Evolutionary conservation across 2,329 filamentous ascomycete species (phyloP), one percentile per base, ranked within the genome.

Genomic region (Tolypocladium sp.): DNA sequence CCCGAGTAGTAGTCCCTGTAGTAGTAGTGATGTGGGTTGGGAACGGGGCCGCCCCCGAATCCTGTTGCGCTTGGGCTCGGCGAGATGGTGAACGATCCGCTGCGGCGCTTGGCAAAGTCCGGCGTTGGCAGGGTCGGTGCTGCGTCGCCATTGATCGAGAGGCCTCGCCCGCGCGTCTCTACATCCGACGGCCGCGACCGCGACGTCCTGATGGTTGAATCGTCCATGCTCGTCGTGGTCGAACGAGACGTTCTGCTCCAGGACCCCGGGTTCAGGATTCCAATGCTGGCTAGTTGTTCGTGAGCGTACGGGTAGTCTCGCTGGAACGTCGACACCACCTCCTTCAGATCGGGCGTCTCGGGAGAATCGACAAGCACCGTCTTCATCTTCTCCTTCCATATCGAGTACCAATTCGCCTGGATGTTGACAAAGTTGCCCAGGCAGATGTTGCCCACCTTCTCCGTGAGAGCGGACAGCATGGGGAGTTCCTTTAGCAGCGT

Each of bases 401-500:
- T 86, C 59, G 81, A 81, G 70, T 88, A 92, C 93, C 93, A 99
- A 55, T 84, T 81, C 22, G 85, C 82, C 73, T 97, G 92, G 53
- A 96, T 87, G 63, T 89, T 86, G 64, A 97, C 85, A 68, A 97
- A 91, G 67, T 91, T 92, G 59, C 83, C 84, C 51, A 96, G 80
- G 67, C 91, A 93, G 30, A 89, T 87, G 67, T 92, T 90, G 67
- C 94, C 91, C 62, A 97, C 79, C 66, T 87, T 89, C 62, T 91
- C 90, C 1, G 93, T 97, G 63, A 94, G 76, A 9, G 78, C 76
- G 57, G 94, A 96, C 20, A 99, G 81, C 70, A 87, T 87, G 1
- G 93, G 93, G 54, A 99, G 81, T 70, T 97, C 93, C 64, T 93
- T 89, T 74, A 96, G 97, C 61, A 97, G 80, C 0, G 93, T 91